Base-by-base conservation (phyloP, 2,329 filamentous ascomycete species). In the Clonostachys byssicola region DNA sequence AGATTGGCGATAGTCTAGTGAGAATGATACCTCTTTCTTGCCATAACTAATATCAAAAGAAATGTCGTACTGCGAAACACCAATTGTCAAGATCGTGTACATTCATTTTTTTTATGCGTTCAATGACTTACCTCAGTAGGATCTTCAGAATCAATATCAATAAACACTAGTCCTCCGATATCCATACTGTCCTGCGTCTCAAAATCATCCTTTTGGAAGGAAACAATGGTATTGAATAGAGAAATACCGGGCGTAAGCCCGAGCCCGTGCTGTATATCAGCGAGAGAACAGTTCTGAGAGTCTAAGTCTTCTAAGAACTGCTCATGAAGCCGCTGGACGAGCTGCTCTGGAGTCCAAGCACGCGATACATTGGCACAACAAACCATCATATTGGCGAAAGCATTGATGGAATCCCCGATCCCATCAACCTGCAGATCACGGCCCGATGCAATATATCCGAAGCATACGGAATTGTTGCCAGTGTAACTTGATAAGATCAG, bases 321-420 rank as follows among this genome's bases (percentile, higher is more conserved):
- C 16, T 40, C 68, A 0, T 75, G 61, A 17, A 47, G 46, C 18
- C 17, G 34, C 18, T 36, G 13, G 6, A 48, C 20, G 12, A 48
- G n/a, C 6, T 46, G 40, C 1, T 13, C 35, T 5, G 43, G 14
- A 9, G n/a, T 40, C 5, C 38, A 20, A 13, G 34, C 6, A 12
- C 35, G 34, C 30, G 30, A 12, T 5, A 51, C n/a, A 8, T 46
- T 18, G 7, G 46, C 38, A 30, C 44, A 38, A 50, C 71, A 77
- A 45, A 75, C 71, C 5, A 80, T 65, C 70, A 78, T 78, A 50
- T 77, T 78, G 51, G 80, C 74, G 46, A 79, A 77, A 23, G 66
- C 62, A 0, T 77, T 76, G 13, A 74, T 66, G 3, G 73, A 68
- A 5, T 73, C 60, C 6, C 71, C 65, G 17, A 78, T 71, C 3